Conservation (phyloP, 805 yeast genomes). For the Tetrapisispora arboricola region DNA sequence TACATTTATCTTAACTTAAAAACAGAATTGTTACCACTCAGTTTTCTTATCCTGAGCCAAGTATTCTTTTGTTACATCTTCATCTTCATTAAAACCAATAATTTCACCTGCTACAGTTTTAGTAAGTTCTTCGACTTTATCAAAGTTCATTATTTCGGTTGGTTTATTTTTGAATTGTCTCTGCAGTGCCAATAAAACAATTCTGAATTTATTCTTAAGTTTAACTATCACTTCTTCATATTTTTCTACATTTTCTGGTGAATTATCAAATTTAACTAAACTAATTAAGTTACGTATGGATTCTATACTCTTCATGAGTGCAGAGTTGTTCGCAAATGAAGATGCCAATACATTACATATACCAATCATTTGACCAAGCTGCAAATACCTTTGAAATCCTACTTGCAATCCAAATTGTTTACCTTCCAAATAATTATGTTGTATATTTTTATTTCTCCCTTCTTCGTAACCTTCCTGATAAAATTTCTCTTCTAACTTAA, state of each 20-base stretch:
- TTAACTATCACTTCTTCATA: conserved; percentile 43
- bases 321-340: conserved; percentile 6
- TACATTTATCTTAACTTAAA: too few relatives aligned
- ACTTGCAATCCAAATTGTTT: conserved; percentile 76
- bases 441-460: conserved; percentile 53
- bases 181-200: conserved; percentile 33
- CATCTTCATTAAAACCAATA: conserved; percentile 24
- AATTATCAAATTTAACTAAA: conserved; percentile 35
- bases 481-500: conserved; percentile 47
- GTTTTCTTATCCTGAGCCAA: conserved; percentile 16
- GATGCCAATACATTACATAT: conserved; percentile 35
- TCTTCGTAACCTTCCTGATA: conserved; percentile 64
- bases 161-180: conserved; percentile 6
- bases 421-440: conserved; percentile 61
- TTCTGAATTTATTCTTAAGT: conserved; percentile 53
- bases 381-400: conserved; percentile 58
- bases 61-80: conserved; percentile 10
- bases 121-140: conserved; percentile 28
- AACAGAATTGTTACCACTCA: conserved; percentile 13
- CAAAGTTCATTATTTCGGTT: conserved; percentile 22
- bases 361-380: conserved; percentile 60
- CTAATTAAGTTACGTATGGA: conserved; percentile 21
- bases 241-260: conserved; percentile 44
- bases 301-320: conserved; percentile 15
- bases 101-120: conserved; percentile 24